Conservation (phyloP, 1,284 basidiomycete genomes). For the Anthracocystis walkeri region DNA sequence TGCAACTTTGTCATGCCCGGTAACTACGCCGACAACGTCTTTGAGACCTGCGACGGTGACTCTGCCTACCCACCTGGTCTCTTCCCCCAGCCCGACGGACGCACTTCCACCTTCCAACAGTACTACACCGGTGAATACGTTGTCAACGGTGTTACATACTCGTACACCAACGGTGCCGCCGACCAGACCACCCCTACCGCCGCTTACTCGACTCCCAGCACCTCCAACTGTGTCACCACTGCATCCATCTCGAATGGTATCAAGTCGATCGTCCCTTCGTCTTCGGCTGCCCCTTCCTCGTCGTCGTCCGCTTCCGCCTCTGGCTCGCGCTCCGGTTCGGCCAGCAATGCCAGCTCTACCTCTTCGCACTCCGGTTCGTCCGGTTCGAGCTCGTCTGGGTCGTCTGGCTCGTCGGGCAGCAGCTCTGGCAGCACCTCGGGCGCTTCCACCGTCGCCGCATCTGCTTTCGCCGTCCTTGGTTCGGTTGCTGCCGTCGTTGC, state of each 20-base stretch:
- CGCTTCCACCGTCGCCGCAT: slow-evolving; percentile 24
- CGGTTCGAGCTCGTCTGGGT: background rate
- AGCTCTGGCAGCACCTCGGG: slow-evolving; percentile 20
- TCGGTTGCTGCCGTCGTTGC: slow-evolving; percentile 44
- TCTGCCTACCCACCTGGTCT: slow-evolving; percentile 68
- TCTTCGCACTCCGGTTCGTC: slow-evolving; percentile 8
- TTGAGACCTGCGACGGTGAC: slow-evolving; percentile 68
- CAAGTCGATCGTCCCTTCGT: slow-evolving; percentile 30
- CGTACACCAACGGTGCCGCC: slow-evolving; percentile 65
- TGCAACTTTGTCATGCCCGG: slow-evolving; percentile 71
- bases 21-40: slow-evolving; percentile 60
- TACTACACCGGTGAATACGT: slow-evolving; percentile 60
- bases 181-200: slow-evolving; percentile 59
- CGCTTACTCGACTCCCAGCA: slow-evolving; percentile 64
- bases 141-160: slow-evolving; percentile 43
- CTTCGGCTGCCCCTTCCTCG: slow-evolving; percentile 7
- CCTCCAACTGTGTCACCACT: slow-evolving; percentile 61
- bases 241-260: slow-evolving; percentile 64
- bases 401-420: slow-evolving; percentile 7
- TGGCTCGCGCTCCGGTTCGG: slow-evolving; percentile 11
- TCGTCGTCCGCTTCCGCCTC: slow-evolving; percentile 13
- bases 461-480: slow-evolving; percentile 38
- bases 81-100: slow-evolving; percentile 56
- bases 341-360: slow-evolving; percentile 11
- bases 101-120: slow-evolving; percentile 66